Evolutionary conservation across 2,329 filamentous ascomycete genomes (phyloP).

Genomic region (Venturiaceae sp.): DNA sequence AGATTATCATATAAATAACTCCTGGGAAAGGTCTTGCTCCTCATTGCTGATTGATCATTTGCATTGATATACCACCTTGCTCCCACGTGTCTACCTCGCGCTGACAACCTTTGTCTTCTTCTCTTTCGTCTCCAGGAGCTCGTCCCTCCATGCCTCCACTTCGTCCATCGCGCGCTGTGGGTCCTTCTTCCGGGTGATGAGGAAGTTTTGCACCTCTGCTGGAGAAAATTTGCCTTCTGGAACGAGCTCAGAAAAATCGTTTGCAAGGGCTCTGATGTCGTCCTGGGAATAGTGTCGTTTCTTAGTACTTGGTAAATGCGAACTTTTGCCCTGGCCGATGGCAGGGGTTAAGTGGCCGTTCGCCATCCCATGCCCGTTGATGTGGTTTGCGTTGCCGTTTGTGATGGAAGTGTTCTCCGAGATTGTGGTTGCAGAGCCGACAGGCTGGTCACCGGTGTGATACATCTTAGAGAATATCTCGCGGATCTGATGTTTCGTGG

Average conservation of each 20-base stretch:
- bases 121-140: background rate
- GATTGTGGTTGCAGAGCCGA: background rate
- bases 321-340: background rate
- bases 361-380: background rate
- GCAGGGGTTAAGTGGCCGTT: background rate
- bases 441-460: constrained; percentile 10
- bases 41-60: too few species aligned
- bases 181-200: constrained; percentile 39
- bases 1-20: too few species aligned
- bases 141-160: constrained; percentile 31
- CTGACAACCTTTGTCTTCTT: too few species aligned
- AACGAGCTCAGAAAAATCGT: constrained; percentile 33
- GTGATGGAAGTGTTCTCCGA: background rate
- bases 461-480: constrained; percentile 35
- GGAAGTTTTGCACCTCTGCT: constrained; percentile 43
- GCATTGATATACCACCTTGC: too few species aligned
- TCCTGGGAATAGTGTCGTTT: constrained; percentile 6
- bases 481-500: constrained; percentile 28
- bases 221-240: constrained; percentile 40
- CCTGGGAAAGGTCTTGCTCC: too few species aligned
- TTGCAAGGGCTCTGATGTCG: constrained; percentile 30
- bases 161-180: constrained; percentile 33
- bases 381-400: background rate
- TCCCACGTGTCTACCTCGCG: too few species aligned
- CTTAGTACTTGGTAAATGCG: background rate